Base-by-base conservation (phyloP, 2,329 filamentous ascomycete species). In the Penicillium sp. region DNA sequence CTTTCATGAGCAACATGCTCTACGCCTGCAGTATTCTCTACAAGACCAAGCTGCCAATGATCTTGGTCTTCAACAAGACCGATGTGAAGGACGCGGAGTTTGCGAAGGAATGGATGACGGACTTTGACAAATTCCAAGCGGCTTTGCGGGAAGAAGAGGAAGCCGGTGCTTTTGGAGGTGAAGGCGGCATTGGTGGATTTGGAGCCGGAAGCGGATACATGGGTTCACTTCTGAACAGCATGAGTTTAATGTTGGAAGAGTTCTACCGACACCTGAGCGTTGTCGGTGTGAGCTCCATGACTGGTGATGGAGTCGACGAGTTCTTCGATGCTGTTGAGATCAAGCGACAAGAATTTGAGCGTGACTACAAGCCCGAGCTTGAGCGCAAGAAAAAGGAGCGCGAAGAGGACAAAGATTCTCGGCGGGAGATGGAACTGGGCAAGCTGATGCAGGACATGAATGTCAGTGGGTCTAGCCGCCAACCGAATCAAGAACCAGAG, bases 1-100 rank as follows among this genome's bases (percentile, higher is more conserved):
- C 95, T 0, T 99, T 99, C 77, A 99, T 99, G 95, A 96, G 90
- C 73, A 99, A 99, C 78, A 99, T 99, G 95, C 87, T 99, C 44
- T 99, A 99, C 75, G 95, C 95, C 22, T 98, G 95, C 82, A 96
- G 90, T 58, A 99, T 99, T 63, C 84, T 99, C 16, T 99, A 99
- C 84, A 98, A 98, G 81, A 98, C 93, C 2, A 96, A 96, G 73
- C 82, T 99, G 0, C 95, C 95, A 24, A 99, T 99, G 95, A 96
- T 99, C 53, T 80, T 99, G 8, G 95, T 99, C 11, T 98, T 99
- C 82, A 99, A 99, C 82, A 99, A 99, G 80, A 97, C 93, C 0
- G 95, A 99, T 69, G 91, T 96, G 43, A 91, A 96, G 73, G 90
- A 96, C 68, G 91, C 92, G 0, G 84, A 85, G 26, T 96, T 96